These are phyloP conservation scores for Eleusine indica DNA, from an alignment of 176 grass and related monocot species.

Conservation along the genomic window DNA sequence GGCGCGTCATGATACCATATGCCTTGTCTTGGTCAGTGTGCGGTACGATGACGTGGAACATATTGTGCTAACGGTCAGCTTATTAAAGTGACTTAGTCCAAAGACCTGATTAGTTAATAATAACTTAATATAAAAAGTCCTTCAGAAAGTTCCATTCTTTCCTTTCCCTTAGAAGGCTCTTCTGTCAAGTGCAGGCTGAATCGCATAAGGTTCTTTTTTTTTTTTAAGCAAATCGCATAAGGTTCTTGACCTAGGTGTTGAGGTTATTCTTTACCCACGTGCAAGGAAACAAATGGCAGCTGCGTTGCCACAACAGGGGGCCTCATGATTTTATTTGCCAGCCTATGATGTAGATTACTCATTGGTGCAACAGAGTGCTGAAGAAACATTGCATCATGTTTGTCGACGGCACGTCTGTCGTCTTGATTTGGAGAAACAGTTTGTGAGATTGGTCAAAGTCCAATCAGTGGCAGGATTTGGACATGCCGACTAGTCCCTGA, in stretches of 20 bases:
- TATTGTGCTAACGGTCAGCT: not conserved
- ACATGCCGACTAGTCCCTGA: constrained; percentile 11
- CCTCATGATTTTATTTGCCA: not conserved
- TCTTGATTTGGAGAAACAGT: constrained; percentile 9
- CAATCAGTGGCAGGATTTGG: not conserved
- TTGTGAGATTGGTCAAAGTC: not conserved
- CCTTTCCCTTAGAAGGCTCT: not conserved
- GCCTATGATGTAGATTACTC: not conserved
- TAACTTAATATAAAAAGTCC: not conserved
- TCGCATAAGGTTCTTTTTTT: not conserved
- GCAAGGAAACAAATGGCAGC: constrained; percentile 5
- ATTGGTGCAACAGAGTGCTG: constrained; percentile 3
- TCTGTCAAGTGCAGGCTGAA: constrained; percentile 15
- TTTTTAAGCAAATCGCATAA: not conserved
- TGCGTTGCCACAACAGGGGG: not conserved
- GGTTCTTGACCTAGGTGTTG: constrained; percentile 40
- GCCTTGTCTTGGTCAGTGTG: not conserved
- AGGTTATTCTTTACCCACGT: constrained; percentile 19
- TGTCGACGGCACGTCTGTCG: constrained; percentile 24
- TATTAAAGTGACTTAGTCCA: not conserved
- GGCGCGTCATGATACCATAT: not conserved
- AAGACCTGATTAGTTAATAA: not conserved
- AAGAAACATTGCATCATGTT: constrained; percentile 33
- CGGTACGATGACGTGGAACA: not conserved
- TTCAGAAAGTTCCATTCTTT: not conserved